Evolutionary conservation across 1,284 basidiomycete genomes (phyloP), one percentile per base, ranked within the genome.

Genomic region (Cryptococcus sp.): DNA sequence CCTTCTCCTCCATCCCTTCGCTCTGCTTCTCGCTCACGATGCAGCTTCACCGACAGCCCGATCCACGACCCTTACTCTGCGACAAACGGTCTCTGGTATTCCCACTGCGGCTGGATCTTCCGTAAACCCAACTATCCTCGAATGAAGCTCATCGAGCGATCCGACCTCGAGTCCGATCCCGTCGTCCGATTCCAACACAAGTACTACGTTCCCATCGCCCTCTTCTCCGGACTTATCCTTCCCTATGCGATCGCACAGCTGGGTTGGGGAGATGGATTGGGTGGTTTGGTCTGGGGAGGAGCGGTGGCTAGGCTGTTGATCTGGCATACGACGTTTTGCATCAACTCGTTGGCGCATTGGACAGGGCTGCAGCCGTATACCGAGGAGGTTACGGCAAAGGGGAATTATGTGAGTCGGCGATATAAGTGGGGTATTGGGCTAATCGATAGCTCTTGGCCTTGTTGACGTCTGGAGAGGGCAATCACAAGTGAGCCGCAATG

Each of bases 31-130:
- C n/a, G 19, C 43, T 38, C 33, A 36, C 6, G 35, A 3, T 16
- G 5, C 51, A 69, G 84, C 58, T 87, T 83, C 66, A 86, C 84
- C n/a, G 84, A 86, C 66, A 82, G 84, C 60, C 80, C 56, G 11
- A 62, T 78, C 12, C 82, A 86, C 59, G 85, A 88, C 60, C 85
- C 85, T 6, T 88, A 88, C 63, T 77, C 84, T 5, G 86, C 85
- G 0, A 85, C 84, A 0, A 76, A 78, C 35, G 86, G 86, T 0
- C 69, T 88, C 1, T 76, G 84, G 46, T 86, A 81, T 63, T 83
- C 85, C 4, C 86, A 88, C 57, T 80, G 87, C 75, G 87, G 86
- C 9, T 89, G 86, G 86, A 87, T 88, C 60, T 88, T 88, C 66
- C 82, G 77, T 72, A 86, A 86, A 63, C 81, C 84, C 1, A 78